Evolutionary conservation across 306 rosid species (phyloP).

Genomic region (Pyrus bretschneideri): DNA sequence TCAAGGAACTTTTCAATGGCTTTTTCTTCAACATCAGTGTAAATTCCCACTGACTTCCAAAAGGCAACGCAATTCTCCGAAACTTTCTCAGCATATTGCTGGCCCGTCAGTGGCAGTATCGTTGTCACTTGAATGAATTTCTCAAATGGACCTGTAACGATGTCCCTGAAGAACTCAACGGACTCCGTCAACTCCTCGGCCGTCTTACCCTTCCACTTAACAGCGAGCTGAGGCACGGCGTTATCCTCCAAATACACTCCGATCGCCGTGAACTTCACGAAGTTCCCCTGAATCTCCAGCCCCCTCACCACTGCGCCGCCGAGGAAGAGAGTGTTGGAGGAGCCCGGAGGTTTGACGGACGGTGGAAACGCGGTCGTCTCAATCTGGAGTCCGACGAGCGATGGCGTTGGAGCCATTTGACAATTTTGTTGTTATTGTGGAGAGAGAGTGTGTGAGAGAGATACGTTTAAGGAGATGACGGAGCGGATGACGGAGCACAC

Average conservation of each 20-base stretch:
- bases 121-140: slow-evolving; percentile 45
- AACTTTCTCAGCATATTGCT: slow-evolving; percentile 51
- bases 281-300: slow-evolving; percentile 41
- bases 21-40: slow-evolving; percentile 56
- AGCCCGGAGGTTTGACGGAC: slow-evolving; percentile 35
- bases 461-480: background rate
- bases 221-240: slow-evolving; percentile 43
- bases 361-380: slow-evolving; percentile 25
- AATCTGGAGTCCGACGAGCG: slow-evolving; percentile 21
- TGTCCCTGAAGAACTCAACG: slow-evolving; percentile 56
- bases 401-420: background rate
- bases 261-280: slow-evolving; percentile 57
- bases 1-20: slow-evolving; percentile 45
- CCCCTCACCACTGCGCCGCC: slow-evolving; percentile 61
- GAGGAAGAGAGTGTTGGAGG: slow-evolving; percentile 31
- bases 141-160: slow-evolving; percentile 64
- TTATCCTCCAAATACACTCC: slow-evolving; percentile 67
- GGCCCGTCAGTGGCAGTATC: slow-evolving; percentile 44
- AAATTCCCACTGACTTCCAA: slow-evolving; percentile 61
- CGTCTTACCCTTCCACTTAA: slow-evolving; percentile 60
- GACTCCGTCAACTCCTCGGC: slow-evolving; percentile 41
- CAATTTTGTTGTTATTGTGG: background rate
- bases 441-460: background rate
- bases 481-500: too few relatives aligned
- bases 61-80: slow-evolving; percentile 54